Percentiles rank a stretch among this genome's conserved stretches.
These are phyloP conservation scores for Trichocladium uniseriatum DNA, from an alignment of 495 filamentous ascomycete species.

Conservation along the genomic window DNA sequence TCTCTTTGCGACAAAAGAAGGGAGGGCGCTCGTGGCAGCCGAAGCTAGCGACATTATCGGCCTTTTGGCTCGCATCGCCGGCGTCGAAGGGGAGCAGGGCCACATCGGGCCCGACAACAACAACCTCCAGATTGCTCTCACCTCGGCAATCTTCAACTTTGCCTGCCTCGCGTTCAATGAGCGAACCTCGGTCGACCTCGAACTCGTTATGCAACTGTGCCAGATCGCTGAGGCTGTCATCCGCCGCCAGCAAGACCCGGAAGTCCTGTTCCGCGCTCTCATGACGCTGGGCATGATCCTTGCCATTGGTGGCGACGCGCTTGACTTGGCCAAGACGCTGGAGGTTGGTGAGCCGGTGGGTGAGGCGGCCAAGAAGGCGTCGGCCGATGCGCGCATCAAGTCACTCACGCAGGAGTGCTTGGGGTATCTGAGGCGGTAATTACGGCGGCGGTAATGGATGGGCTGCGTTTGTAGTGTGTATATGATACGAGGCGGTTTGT, in stretches of 20 bases:
- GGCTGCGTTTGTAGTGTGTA: background rate
- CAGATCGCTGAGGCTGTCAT: slow-evolving; percentile 53
- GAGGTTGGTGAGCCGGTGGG: slow-evolving; percentile 33
- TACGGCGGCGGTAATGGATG: background rate
- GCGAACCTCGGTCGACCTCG: slow-evolving; percentile 9
- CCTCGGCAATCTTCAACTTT: slow-evolving; percentile 81
- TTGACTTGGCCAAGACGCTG: slow-evolving; percentile 36
- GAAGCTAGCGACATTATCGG: slow-evolving; percentile 47
- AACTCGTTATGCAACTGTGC: slow-evolving; percentile 15
- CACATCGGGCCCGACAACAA: slow-evolving; percentile 54
- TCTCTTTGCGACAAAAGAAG: slow-evolving; percentile 66
- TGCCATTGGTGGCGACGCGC: slow-evolving; percentile 40
- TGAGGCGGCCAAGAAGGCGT: slow-evolving; percentile 32
- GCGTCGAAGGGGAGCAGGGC: slow-evolving; percentile 38
- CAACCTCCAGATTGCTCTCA: slow-evolving; percentile 71
- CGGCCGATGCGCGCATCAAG: slow-evolving; percentile 49
- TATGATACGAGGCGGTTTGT: background rate
- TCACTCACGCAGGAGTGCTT: slow-evolving; percentile 51
- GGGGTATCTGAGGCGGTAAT: slow-evolving; percentile 29
- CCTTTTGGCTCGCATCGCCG: slow-evolving; percentile 34
- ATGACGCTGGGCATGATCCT: slow-evolving; percentile 77
- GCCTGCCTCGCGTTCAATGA: slow-evolving; percentile 47
- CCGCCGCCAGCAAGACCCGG: slow-evolving; percentile 57
- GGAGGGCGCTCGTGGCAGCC: slow-evolving; percentile 50
- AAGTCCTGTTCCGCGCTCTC: slow-evolving; percentile 73